These are phyloP conservation scores for Ananas comosus DNA, from an alignment of 176 grass and related monocot genomes.

Conservation along the genomic window DNA sequence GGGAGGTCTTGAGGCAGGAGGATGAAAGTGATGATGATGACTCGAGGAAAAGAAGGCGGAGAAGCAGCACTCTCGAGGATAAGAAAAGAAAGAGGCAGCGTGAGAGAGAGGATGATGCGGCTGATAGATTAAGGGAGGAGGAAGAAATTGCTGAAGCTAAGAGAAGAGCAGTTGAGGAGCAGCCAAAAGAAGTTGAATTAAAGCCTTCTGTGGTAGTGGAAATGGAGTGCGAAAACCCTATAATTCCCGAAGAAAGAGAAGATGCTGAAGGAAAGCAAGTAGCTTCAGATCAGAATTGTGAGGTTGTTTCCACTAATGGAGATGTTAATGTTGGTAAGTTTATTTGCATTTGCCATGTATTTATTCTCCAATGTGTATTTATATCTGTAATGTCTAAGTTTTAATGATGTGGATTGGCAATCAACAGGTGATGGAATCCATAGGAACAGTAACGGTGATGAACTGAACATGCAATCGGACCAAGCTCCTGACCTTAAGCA, in stretches of 20 bases:
- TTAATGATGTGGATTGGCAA: constrained; percentile 10
- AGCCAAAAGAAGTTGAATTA: constrained; percentile 41
- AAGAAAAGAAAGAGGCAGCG: constrained; percentile 72
- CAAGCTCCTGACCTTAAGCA: constrained; percentile 42
- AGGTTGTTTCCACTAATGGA: constrained; percentile 26
- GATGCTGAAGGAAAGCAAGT: constrained; percentile 30
- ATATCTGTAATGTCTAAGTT: not conserved
- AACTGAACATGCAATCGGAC: constrained; percentile 18
- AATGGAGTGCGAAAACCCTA: constrained; percentile 27
- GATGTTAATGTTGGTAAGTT: constrained; percentile 31
- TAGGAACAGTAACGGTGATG: constrained; percentile 35
- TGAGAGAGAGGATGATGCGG: constrained; percentile 81
- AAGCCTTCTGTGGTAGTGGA: constrained; percentile 3
- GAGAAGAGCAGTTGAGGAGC: constrained; percentile 49
- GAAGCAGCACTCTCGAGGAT: constrained; percentile 46
- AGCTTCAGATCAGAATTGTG: constrained; percentile 29
- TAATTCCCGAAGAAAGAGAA: constrained; percentile 35
- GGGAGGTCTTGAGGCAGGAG: constrained; percentile 81
- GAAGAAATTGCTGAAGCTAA: constrained; percentile 76
- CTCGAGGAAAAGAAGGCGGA: constrained; percentile 72
- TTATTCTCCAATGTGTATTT: not conserved
- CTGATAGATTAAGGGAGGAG: constrained; percentile 70
- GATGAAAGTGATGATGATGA: constrained; percentile 91
- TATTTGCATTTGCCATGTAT: not conserved
- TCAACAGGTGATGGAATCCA: constrained; percentile 36